These are phyloP conservation scores for Quercus agrifolia DNA, from an alignment of 306 rosid genomes.

Conservation along the genomic window DNA sequence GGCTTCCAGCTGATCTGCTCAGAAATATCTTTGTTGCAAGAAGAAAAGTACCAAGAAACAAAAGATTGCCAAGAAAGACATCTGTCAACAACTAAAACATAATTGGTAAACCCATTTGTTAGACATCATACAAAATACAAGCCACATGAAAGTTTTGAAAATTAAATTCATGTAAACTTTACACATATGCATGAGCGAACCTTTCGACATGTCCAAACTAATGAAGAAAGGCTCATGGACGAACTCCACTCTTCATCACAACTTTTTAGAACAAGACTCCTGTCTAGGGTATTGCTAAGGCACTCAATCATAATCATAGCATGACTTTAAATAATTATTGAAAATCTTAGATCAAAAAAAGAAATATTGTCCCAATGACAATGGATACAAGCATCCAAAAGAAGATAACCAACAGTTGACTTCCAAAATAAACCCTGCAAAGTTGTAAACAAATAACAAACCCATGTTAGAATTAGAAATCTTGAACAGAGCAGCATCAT, in stretches of 20 bases:
- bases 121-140: slow-evolving; percentile 15
- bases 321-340: slow-evolving; percentile 11
- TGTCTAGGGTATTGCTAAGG: slow-evolving; percentile 58
- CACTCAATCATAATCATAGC: slow-evolving; percentile 10
- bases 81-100: slow-evolving; percentile 54
- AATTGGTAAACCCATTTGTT: slow-evolving; percentile 16
- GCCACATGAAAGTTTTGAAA: slow-evolving; percentile 9
- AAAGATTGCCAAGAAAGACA: slow-evolving; percentile 60
- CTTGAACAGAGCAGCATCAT: slow-evolving; percentile 1
- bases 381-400: slow-evolving; percentile 84
- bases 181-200: slow-evolving; percentile 29
- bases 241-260: slow-evolving; percentile 40
- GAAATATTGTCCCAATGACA: slow-evolving; percentile 17
- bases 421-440: slow-evolving; percentile 77
- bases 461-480: slow-evolving; percentile 18
- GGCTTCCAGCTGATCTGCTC: slow-evolving; percentile 35
- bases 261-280: slow-evolving; percentile 53
- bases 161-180: not conserved
- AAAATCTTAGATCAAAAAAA: not conserved
- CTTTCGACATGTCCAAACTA: slow-evolving; percentile 58
- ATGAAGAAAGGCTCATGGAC: slow-evolving; percentile 44
- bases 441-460: slow-evolving; percentile 12
- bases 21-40: slow-evolving; percentile 43
- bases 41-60: slow-evolving; percentile 59
- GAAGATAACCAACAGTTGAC: slow-evolving; percentile 56